A percentile compares a stretch with the other conserved stretches of the same genome.
phyloP scores from a whole-genome alignment of 2,329 filamentous ascomycete genomes.

The Botryotinia globosa region DNA sequence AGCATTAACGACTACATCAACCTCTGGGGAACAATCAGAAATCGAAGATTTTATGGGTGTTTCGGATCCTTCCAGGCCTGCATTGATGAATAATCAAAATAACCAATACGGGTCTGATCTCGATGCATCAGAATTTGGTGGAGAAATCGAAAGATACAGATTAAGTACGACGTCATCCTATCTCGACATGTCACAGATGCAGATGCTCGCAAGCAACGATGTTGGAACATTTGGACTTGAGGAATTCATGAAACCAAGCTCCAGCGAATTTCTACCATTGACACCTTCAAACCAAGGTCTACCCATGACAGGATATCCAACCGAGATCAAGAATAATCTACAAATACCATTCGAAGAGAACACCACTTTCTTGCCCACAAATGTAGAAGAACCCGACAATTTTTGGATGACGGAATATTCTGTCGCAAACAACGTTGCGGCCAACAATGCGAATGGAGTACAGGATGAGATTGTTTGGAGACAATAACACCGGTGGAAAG shows the following conservation, averaged over 20 bases:
- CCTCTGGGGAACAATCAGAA: conserved; percentile 66
- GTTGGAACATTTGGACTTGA: conserved; percentile 54
- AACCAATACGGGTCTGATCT: conserved; percentile 42
- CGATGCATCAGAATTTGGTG: conserved; percentile 41
- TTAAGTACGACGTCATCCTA: conserved; percentile 49
- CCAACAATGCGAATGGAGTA: conserved; percentile 27
- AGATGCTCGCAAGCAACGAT: conserved; percentile 47
- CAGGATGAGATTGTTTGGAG: conserved; percentile 36
- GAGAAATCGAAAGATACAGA: conserved; percentile 48
- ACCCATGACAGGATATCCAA: conserved; percentile 24
- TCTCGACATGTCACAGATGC: conserved; percentile 47
- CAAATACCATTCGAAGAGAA: conserved; percentile 40
- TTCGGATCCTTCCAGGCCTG: conserved; percentile 39
- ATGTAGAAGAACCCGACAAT: conserved; percentile 48
- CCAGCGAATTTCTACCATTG: conserved; percentile 22
- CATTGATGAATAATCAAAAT: conserved; percentile 44
- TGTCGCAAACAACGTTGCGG: conserved; percentile 22
- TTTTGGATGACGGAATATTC: conserved; percentile 44
- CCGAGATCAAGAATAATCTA: conserved; percentile 45
- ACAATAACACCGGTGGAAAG: conserved; percentile 40
- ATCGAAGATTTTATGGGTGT: conserved; percentile 56
- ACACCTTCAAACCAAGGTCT: conserved; percentile 27
- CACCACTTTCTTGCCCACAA: conserved; percentile 42
- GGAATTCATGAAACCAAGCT: conserved; percentile 49
- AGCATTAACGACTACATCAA: conserved; percentile 56